Conservation (phyloP, 345 rosid genomes). For the Firmiana major region DNA sequence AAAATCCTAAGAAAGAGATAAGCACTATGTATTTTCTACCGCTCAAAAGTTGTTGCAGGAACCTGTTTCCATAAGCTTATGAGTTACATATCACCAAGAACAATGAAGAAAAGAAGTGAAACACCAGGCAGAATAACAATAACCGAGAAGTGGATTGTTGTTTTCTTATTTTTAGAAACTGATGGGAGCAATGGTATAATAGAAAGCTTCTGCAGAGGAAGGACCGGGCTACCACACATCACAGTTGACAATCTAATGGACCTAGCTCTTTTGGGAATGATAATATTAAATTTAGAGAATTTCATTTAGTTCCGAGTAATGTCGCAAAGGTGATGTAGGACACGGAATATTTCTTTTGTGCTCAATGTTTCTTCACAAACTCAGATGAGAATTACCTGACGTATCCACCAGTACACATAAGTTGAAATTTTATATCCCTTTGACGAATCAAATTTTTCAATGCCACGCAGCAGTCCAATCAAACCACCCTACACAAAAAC, state of each 20-base stretch:
- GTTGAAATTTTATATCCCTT: conserved; percentile 89
- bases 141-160: neutral
- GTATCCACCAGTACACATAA: conserved; percentile 98
- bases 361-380: neutral
- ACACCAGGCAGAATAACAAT: neutral
- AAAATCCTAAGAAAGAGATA: too few relatives aligned
- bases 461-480: conserved; percentile 87
- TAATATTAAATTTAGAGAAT: neutral
- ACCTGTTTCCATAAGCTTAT: neutral
- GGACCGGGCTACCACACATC: neutral
- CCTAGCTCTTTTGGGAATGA: neutral
- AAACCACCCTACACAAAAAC: conserved; percentile 68
- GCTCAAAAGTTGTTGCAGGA: neutral
- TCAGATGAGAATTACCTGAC: conserved; percentile 54
- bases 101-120: neutral
- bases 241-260: neutral
- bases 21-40: neutral
- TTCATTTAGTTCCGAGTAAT: neutral
- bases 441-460: conserved; percentile 94
- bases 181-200: neutral
- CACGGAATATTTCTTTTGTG: too few relatives aligned
- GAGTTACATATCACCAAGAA: neutral
- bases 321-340: neutral
- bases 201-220: neutral
- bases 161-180: neutral